Percentiles rank a stretch among this genome's conserved stretches.
Evolutionary conservation across 768 basidiomycete genomes (phyloP).

Genomic region (Cystoderma amianthinum): DNA sequence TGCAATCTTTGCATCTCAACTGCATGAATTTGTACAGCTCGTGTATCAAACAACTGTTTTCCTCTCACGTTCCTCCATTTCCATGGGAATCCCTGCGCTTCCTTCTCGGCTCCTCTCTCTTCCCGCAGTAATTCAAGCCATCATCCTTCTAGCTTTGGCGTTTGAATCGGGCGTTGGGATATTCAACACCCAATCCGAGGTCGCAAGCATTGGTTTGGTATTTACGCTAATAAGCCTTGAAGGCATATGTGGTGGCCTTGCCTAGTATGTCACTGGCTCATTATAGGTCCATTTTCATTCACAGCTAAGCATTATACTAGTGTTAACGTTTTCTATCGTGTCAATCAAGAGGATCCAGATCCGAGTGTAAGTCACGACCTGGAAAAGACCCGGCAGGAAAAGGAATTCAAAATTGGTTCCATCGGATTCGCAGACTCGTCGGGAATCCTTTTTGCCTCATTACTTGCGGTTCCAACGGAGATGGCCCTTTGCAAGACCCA

Average conservation of each 20-base stretch:
- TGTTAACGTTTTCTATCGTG: slow-evolving; percentile 80
- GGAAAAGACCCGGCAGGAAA: slow-evolving; percentile 65
- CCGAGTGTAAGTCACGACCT: slow-evolving; percentile 36
- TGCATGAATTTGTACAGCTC: slow-evolving; percentile 38
- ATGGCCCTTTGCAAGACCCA: slow-evolving; percentile 71
- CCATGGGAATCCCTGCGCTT: slow-evolving; percentile 75
- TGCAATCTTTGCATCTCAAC: background rate
- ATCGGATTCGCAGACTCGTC: slow-evolving; percentile 82
- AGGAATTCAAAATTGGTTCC: slow-evolving; percentile 87
- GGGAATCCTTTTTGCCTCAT: slow-evolving; percentile 60
- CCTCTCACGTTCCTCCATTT: slow-evolving; percentile 86
- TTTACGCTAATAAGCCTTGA: slow-evolving; percentile 80
- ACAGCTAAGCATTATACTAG: too few species aligned
- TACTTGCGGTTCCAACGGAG: slow-evolving; percentile 71
- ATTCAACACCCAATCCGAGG: slow-evolving; percentile 32
- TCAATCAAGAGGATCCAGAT: slow-evolving; percentile 67
- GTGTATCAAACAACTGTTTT: slow-evolving; percentile 91
- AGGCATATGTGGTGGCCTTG: slow-evolving; percentile 88
- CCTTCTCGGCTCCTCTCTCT: slow-evolving; percentile 61
- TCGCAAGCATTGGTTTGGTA: slow-evolving; percentile 51
- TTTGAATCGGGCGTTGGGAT: slow-evolving; percentile 67
- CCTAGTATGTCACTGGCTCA: slow-evolving; percentile 58
- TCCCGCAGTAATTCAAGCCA: slow-evolving; percentile 70
- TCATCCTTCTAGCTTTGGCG: slow-evolving; percentile 54
- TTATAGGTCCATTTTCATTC: slow-evolving; percentile 4